Percentiles rank a stretch among this genome's conserved stretches.
Evolutionary conservation across 352 stramenopile genomes (phyloP).

Genomic region (Phytophthora pluvialis): DNA sequence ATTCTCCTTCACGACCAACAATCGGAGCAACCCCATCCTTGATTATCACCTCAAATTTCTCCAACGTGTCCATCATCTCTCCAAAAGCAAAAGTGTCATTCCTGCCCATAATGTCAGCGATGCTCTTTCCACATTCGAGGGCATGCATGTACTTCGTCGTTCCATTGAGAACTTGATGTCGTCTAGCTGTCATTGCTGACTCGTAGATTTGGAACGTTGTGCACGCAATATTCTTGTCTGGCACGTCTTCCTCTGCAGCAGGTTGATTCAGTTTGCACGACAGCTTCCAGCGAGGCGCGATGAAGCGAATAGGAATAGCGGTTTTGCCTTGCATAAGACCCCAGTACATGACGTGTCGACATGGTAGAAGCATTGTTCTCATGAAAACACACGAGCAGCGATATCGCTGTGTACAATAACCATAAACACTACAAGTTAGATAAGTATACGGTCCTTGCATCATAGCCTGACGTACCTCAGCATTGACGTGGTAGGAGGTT

Average conservation of each 20-base stretch:
- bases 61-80: slow-evolving; percentile 12
- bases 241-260: slow-evolving; percentile 3
- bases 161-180: slow-evolving; percentile 9
- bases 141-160: slow-evolving; percentile 11
- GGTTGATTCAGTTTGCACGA: slow-evolving; percentile 14
- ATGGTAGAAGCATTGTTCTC: slow-evolving; percentile 12
- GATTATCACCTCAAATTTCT: slow-evolving; percentile 12
- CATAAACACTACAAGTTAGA: background rate
- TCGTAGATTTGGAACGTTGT: slow-evolving; percentile 8
- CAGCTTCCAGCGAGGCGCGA: slow-evolving; percentile 6
- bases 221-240: slow-evolving; percentile 1
- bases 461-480: background rate
- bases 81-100: slow-evolving; percentile 5
- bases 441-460: background rate
- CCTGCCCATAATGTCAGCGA: slow-evolving; percentile 15
- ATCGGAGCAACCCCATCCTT: slow-evolving; percentile 14
- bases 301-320: slow-evolving; percentile 3
- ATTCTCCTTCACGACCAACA: slow-evolving; percentile 10
- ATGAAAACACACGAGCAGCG: slow-evolving; percentile 19
- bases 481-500: background rate
- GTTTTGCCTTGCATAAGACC: slow-evolving; percentile 5
- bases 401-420: background rate
- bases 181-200: background rate
- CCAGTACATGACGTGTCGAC: slow-evolving; percentile 25
- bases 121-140: slow-evolving; percentile 1